Evolutionary conservation across 768 basidiomycete species (phyloP), one percentile per base, ranked within the genome.

Genomic region (Rhizopogon vulgaris): DNA sequence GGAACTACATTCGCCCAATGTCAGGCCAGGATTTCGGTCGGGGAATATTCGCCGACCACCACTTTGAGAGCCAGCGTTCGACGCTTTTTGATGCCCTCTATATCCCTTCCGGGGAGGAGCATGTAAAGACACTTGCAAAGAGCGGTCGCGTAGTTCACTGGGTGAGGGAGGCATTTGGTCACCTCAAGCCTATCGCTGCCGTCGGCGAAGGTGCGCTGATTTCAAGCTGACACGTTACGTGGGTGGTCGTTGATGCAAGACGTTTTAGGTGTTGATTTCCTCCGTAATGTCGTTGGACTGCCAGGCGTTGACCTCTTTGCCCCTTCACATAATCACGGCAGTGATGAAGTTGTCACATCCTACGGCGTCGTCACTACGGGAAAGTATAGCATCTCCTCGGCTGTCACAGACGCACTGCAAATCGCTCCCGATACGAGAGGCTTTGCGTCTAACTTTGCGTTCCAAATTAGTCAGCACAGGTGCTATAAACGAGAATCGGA

Each of bases 51-150:
- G 76, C 82, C 39, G 79, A 93, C 71, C 82, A 91, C 70, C 77
- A 84, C 53, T 85, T 80, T 54, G 87, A 90, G 62, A 80, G 84
- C 1, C 87, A 84, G 60, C 78, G 92, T 43, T 90, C 88, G 34
- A 94, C 90, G 0, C 61, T 87, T 65, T 95, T 90, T 60, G 93
- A 94, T 63, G 88, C 89, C 0, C 55, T 94, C 55, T 77, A 87
- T 58, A 80, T 94, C 59, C 83, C 90, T 10, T 84, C 85, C 17
- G 90, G 91, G 2, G 70, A 70, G 8, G 71, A 73, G 32, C 83
- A 84, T 62, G 76, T 72, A n/a, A 77, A 80, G 62, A 62, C 73
- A 28, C 74, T 92, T 34, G 62, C 71, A 7, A 73, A 74, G 57
- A 79, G 77, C 45, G 93, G 91, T 4, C 78, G 91, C 17, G 76